Base-by-base conservation (phyloP, 495 filamentous ascomycete species). In the Hypoxylon trugodes region DNA sequence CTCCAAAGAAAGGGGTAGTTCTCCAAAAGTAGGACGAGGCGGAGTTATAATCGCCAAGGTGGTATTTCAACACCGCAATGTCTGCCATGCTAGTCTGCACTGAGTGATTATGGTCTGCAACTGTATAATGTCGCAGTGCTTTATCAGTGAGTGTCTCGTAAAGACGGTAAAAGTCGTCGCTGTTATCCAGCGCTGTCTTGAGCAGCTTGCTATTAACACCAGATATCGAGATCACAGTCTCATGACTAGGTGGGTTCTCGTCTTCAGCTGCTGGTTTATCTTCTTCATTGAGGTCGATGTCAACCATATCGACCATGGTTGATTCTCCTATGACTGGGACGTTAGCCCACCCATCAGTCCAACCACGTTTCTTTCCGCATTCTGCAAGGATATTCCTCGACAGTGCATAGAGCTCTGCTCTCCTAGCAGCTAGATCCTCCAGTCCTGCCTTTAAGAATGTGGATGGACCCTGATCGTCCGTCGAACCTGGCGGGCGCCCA, bases 1-100 rank as follows among this genome's bases (percentile, higher is more conserved):
- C 88, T 0, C 87, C 89, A 69, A 95, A 97, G 65, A 91, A 90
- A 1, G 91, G 89, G 6, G 90, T 88, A 52, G 93, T 84, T n/a
- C 86, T 82, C 67, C 88, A 85, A 71, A 98, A 93, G 68, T 91
- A 93, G 2, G 82, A 85, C 1, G 91, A 88, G 9, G 94, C 93
- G 9, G 85, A 82, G 8, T 71, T 80, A 72, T 87, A 94, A 61
- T 97, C 90, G 15, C 81, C 78, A 6, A 90, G 77, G 51, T 89
- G 83, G 53, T 88, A 96, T 74, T 92, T 90, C 47, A 96, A 76
- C 8, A 91, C 81, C 4, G 95, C 95, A 21, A 98, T 83, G 72
- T 98, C 95, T 12, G 91, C 89, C 73, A 93, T 86, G 38, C 87
- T 86, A 26, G 85, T 81, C 61, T 96, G 87, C 0, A 88, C 87